Base-by-base conservation (phyloP, 257 asterid species). In the Solanum appendiculatum region DNA sequence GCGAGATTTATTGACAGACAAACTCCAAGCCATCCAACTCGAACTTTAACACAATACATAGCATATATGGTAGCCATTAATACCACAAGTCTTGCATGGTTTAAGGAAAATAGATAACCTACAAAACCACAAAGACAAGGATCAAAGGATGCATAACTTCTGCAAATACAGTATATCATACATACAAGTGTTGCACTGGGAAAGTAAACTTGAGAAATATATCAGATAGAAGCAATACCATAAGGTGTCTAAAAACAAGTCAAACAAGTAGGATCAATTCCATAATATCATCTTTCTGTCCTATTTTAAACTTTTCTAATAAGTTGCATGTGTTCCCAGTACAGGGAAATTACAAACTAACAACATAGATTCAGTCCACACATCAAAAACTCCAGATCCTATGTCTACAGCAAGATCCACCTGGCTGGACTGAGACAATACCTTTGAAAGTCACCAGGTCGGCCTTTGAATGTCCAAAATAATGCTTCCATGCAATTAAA, bases 11-110 rank as follows among this genome's bases (percentile, higher is more conserved):
- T 85, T 36, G 98, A 91, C 27, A 95, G 94, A 89, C 91, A 90
- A 88, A 96, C 95, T 85, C 99, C 99, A 91, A 89, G 88, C 98
- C 98, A 97, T 78, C 99, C 99, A 88, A 93, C 95, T 88, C 90
- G 93, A 89, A 90, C 92, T 92, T 97, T 91, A 87, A 97, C 99
- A 84, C 91, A 93, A 89, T 95, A 97, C 92, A 97, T 88, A 88
- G 99, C 94, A 89, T 97, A 97, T 85, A 91, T 16, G 23, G 96
- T 93, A 70, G 98, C 98, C 97, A 97, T 92, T 83, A 97, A 88
- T 85, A 97, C 99, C 92, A 93, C 95, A 89, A 96, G 89, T 74
- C 99, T 93, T 12, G 99, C 99, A 87, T 96, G 99, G 92, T 93
- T 96, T 63, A 94, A 87, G 86, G 99, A 96, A 94, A 97, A 97